Base-by-base conservation (phyloP, 345 rosid genomes). In the Stellera chamaejasme region DNA sequence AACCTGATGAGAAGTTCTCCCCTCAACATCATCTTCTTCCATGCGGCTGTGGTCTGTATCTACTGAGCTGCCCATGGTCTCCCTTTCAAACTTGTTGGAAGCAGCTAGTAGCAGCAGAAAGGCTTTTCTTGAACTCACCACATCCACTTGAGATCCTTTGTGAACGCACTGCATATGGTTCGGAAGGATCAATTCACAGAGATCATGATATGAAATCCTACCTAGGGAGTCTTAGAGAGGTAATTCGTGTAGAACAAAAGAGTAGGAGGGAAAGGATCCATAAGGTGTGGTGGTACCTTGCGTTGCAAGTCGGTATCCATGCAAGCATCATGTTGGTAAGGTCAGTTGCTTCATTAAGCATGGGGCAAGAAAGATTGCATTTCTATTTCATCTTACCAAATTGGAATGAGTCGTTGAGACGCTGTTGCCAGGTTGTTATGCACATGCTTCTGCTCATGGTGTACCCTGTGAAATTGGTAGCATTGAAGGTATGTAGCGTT, bases 71-170 rank as follows among this genome's bases (percentile, higher is more conserved):
- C 58, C 67, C 74, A 50, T 56, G 70, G 52, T 72, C 77, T 16
- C 82, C 78, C 32, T 55, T 28, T 1, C 44, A 52, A n/a, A 73
- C 75, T 57, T 75, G 72, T 32, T 88, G 85, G 66, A 83, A 80
- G 74, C 67, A 75, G 50, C 83, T 94, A 55, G 69, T 45, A 5
- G 86, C 90, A 10, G 99, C 99, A 13, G 74, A 77, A 69, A 78
- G 57, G 46, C 68, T 74, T 43, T 94, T 89, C 79, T 72, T 94
- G 43, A 90, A 90, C 67, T 83, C 99, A 10, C 99, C 99, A n/a
- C 99, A 94, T 60, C 99, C 99, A 2, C 77, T 90, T 8, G 99
- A 94, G 79, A 90, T 90, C 71, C 78, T 94, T 32, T 82, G 95
- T 13, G 97, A 94, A 49, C 79, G 87, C 27, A 48, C 74, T 13